Percentiles rank a stretch among this genome's conserved stretches.
These are phyloP conservation scores for Globisporangium lucens DNA, from an alignment of 352 stramenopile species.

Conservation along the genomic window DNA sequence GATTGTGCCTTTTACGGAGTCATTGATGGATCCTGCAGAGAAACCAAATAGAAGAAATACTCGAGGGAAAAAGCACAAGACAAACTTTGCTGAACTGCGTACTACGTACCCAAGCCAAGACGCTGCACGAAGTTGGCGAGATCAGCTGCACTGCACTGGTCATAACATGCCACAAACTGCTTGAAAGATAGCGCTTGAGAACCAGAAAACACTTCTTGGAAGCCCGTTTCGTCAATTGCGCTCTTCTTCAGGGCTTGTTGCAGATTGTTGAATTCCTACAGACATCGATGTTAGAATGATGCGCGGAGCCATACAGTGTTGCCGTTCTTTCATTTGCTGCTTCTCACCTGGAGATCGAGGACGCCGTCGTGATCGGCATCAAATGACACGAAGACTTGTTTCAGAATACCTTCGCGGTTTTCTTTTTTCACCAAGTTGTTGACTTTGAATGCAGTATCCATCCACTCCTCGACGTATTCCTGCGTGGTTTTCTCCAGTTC, in stretches of 20 bases:
- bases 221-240: slow-evolving; percentile 31
- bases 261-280: slow-evolving; percentile 61
- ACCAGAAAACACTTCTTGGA: slow-evolving; percentile 37
- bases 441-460: slow-evolving; percentile 18
- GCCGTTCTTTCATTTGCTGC: background rate
- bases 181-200: slow-evolving; percentile 24
- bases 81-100: slow-evolving; percentile 7
- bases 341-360: slow-evolving; percentile 37
- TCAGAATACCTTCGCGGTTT: slow-evolving; percentile 35
- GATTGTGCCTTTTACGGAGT: slow-evolving; percentile 30
- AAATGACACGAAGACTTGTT: slow-evolving; percentile 41
- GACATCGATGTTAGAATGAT: background rate
- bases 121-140: slow-evolving; percentile 29
- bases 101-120: slow-evolving; percentile 50
- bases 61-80: background rate
- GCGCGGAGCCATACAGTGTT: background rate
- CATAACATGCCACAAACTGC: slow-evolving; percentile 40
- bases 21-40: slow-evolving; percentile 31
- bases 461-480: slow-evolving; percentile 29
- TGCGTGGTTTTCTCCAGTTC: slow-evolving; percentile 39
- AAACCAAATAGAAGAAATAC: background rate
- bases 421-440: slow-evolving; percentile 35
- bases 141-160: slow-evolving; percentile 32
- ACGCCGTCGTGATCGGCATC: slow-evolving; percentile 36
- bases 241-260: slow-evolving; percentile 46